phyloP scores from a whole-genome alignment of 306 rosid genomes.

The Albizia julibrissin region DNA sequence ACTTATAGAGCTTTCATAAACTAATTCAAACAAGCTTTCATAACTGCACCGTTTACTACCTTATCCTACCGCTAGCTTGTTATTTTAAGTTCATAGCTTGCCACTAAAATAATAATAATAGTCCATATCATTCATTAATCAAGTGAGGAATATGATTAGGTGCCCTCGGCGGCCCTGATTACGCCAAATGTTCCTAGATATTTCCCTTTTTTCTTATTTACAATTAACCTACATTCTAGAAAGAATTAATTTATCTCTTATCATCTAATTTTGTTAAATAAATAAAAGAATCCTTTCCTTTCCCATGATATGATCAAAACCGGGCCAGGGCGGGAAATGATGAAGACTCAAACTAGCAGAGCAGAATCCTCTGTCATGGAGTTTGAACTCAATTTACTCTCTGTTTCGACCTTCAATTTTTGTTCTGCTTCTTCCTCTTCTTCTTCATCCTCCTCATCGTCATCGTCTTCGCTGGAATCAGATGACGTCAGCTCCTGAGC shows the following conservation, averaged over 20 bases:
- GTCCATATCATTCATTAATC: not conserved
- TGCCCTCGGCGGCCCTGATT: not conserved
- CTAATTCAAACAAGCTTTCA: too few relatives aligned
- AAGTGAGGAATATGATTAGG: not conserved
- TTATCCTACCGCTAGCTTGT: too few relatives aligned
- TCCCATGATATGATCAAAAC: not conserved
- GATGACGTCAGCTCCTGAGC: constrained; percentile 66
- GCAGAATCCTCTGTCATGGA: constrained; percentile 1
- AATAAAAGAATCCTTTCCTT: constrained; percentile 26
- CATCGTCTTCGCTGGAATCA: constrained; percentile 28
- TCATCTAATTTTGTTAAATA: not conserved
- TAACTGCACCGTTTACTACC: too few relatives aligned
- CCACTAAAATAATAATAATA: not conserved
- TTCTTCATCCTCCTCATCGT: not conserved
- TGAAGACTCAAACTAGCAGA: constrained; percentile 41
- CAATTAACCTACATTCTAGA: constrained; percentile 4
- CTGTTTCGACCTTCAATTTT: not conserved
- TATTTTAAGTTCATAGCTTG: not conserved
- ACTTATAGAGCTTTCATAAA: too few relatives aligned
- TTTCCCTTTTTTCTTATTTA: constrained; percentile 8
- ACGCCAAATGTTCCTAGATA: not conserved
- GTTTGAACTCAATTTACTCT: not conserved
- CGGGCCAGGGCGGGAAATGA: not conserved
- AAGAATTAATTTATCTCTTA: constrained; percentile 33
- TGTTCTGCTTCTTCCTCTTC: not conserved